These are phyloP conservation scores for Acorus calamus DNA, from an alignment of 106 monocot species.

Conservation along the genomic window DNA sequence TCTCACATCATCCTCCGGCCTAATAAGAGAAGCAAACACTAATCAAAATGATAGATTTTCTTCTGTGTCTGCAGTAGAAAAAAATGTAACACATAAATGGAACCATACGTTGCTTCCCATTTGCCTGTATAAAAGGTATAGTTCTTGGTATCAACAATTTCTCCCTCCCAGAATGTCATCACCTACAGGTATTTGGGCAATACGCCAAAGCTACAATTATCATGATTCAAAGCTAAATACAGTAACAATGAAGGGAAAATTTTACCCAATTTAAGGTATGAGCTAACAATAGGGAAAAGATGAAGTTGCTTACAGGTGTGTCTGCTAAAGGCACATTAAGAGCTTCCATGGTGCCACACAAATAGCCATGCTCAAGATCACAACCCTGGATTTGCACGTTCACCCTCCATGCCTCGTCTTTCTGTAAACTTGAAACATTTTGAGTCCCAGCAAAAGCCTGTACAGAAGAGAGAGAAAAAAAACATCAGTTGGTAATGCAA, in stretches of 20 bases:
- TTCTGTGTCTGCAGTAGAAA: not conserved
- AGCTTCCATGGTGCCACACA: constrained; percentile 98
- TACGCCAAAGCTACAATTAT: too few species aligned
- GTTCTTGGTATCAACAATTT: constrained; percentile 85
- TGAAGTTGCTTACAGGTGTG: constrained; percentile 61
- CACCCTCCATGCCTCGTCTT: constrained; percentile 98
- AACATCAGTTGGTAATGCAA: not conserved
- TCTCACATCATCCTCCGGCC: constrained; percentile 84
- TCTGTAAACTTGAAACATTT: constrained; percentile 79
- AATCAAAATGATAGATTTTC: not conserved
- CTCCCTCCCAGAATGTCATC: constrained; percentile 98
- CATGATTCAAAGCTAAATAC: too few species aligned
- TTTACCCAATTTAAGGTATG: not conserved
- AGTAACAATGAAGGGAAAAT: too few species aligned
- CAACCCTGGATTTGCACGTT: constrained; percentile 83
- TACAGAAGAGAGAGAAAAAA: not conserved
- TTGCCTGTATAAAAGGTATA: constrained; percentile 91
- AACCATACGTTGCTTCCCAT: constrained; percentile 91
- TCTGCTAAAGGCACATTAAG: constrained; percentile 95
- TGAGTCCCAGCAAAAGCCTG: constrained; percentile 89
- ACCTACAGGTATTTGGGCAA: constrained; percentile 34
- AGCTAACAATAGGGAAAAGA: not conserved
- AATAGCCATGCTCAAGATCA: constrained; percentile 81
- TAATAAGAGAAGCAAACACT: constrained; percentile 12
- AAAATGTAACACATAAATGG: not conserved